Evolutionary conservation across 208 protist genomes (phyloP).

Genomic region (Trypanosoma grayi): DNA sequence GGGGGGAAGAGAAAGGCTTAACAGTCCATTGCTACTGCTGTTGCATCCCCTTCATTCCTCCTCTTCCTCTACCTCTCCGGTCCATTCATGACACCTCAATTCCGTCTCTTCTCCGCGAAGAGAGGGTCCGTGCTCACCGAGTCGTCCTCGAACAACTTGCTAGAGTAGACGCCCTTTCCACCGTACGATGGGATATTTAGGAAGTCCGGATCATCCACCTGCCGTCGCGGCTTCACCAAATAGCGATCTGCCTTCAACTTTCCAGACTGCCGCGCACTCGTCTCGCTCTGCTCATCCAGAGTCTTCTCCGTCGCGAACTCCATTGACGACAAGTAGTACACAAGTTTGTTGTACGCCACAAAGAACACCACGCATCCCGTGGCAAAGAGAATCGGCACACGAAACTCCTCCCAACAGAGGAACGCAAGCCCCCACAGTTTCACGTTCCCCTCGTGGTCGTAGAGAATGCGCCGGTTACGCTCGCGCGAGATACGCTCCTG

Average conservation of each 20-base stretch:
- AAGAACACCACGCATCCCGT: conserved; percentile 28
- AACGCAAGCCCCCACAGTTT: conserved; percentile 36
- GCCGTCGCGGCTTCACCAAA: conserved; percentile 62
- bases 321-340: conserved; percentile 40
- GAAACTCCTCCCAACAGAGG: conserved; percentile 66
- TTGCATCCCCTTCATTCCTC: not conserved
- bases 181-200: conserved; percentile 62
- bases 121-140: conserved; percentile 24
- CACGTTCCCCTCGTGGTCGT: conserved; percentile 59
- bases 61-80: not conserved
- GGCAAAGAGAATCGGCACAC: conserved; percentile 32
- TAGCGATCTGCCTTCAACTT: conserved; percentile 67
- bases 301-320: conserved; percentile 30
- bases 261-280: conserved; percentile 39
- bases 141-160: conserved; percentile 58
- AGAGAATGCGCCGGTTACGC: conserved; percentile 52
- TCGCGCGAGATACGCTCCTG: conserved; percentile 53
- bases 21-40: no score
- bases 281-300: conserved; percentile 49
- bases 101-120: conserved; percentile 19
- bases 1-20: no score
- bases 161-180: conserved; percentile 63
- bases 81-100: conserved; percentile 22
- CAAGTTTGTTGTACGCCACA: conserved; percentile 50
- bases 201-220: conserved; percentile 81